Evolutionary conservation across 148 eudicot genomes (phyloP).

Genomic region (Persicaria maculosa): DNA sequence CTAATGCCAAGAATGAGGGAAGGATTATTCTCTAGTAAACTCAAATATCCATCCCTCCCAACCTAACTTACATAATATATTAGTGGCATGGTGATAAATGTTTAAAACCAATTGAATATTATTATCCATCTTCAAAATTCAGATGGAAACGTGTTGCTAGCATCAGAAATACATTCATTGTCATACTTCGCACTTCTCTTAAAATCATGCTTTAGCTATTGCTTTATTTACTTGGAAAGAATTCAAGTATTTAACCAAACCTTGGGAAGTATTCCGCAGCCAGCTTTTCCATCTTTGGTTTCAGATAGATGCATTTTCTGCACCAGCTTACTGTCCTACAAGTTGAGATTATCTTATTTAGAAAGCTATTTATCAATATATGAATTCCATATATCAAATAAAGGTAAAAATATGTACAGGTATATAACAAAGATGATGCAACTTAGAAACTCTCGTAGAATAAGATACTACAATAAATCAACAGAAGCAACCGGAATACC

Average conservation of each 20-base stretch:
- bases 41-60: background rate
- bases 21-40: background rate
- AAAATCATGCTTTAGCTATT: background rate
- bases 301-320: constrained; percentile 91
- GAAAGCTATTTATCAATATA: background rate
- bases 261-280: constrained; percentile 12
- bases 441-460: background rate
- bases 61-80: background rate
- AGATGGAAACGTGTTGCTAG: background rate
- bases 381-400: background rate
- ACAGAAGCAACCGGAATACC: background rate
- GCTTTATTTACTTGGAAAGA: background rate
- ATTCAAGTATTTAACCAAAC: background rate
- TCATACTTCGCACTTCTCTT: background rate
- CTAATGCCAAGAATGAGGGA: background rate
- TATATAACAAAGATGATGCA: background rate
- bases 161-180: background rate
- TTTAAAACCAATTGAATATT: background rate
- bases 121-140: background rate
- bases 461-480: background rate
- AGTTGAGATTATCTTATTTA: background rate
- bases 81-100: background rate
- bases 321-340: constrained; percentile 89
- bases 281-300: constrained; percentile 88
- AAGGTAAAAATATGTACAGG: background rate